Base-by-base conservation (phyloP, 1,284 basidiomycete species). In the Peniophora sp. region DNA sequence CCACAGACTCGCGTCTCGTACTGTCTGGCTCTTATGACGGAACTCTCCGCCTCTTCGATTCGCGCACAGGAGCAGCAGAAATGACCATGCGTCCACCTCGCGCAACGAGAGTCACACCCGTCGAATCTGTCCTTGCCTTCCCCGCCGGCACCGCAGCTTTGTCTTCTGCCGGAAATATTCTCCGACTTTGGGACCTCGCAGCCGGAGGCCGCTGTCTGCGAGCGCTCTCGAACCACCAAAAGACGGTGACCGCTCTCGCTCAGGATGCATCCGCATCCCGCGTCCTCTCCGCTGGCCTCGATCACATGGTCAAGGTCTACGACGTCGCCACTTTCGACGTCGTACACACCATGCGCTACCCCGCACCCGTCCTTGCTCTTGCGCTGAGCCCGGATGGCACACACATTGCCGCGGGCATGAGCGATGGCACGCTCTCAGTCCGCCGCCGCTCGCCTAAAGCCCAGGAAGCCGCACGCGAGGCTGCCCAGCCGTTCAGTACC, bases 251-350 rank as follows among this genome's bases (percentile, higher is more conserved):
- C 0, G 81, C 89, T 20, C 75, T 98, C 23, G 74, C 89, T 3
- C 92, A 95, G 67, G 85, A 93, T 62, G 68, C 85, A 16, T 78
- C 78, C 50, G 79, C 85, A 17, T 79, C 83, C 58, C 79, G 95
- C 23, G 77, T 99, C 2, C 74, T 99, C 45, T 94, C 92, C 0
- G 97, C 90, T 34, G 85, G 91, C 32, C 72, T 99, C 54, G 97
- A 99, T 65, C 93, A 95, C 58, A 89, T 99, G 83, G 92, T 99
- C 53, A 99, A 99, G 70, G 94, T 98, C 20, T 99, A 99, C 71
- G 95, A 99, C 64, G 85, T 96, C 47, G 84, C 89, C 62, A 86
- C 87, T 36, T 96, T 95, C 74, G 89, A 90, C 61, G 97, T 99
- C 25, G 87, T 96, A 9, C 97, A 99, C 65, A 98, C 97, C 0